Conservation (phyloP, 768 basidiomycete genomes). For the Trametes cinnabarina region DNA sequence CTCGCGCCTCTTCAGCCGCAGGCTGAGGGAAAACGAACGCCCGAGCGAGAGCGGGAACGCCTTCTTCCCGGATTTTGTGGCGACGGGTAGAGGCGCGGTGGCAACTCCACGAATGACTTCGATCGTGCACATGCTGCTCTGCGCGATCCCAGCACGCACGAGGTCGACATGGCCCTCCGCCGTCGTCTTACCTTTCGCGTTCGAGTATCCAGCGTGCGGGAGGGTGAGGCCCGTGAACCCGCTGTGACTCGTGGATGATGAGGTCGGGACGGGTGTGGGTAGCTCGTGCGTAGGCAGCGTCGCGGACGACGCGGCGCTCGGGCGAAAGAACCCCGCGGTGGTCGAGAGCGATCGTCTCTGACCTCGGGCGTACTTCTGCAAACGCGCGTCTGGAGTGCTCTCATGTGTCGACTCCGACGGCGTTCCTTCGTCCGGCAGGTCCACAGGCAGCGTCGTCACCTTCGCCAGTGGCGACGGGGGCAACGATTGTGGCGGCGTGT, state of each 20-base stretch:
- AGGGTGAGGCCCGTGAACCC: slow-evolving; percentile 45
- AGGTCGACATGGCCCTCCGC: slow-evolving; percentile 63
- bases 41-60: slow-evolving; percentile 23
- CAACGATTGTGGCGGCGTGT: slow-evolving; percentile 14
- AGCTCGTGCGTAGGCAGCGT: slow-evolving; percentile 27
- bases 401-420: slow-evolving; percentile 19
- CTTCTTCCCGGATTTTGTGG: slow-evolving; percentile 16
- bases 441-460: slow-evolving; percentile 1
- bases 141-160: slow-evolving; percentile 73
- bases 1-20: slow-evolving; percentile 19
- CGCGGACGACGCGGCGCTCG: slow-evolving; percentile 15
- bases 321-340: slow-evolving; percentile 16
- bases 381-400: slow-evolving; percentile 23
- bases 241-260: slow-evolving; percentile 15
- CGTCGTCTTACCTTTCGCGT: slow-evolving; percentile 35
- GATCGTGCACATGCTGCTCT: slow-evolving; percentile 86
- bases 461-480: slow-evolving; percentile 14
- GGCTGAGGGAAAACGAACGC: slow-evolving; percentile 20
- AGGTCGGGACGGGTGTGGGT: slow-evolving; percentile 32
- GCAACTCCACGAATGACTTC: slow-evolving; percentile 63
- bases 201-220: slow-evolving; percentile 44
- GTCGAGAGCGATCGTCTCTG: slow-evolving; percentile 17
- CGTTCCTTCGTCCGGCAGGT: slow-evolving; percentile 5
- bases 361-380: slow-evolving; percentile 25
- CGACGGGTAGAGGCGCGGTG: not conserved